These are phyloP conservation scores for Lepidium campestre DNA, from an alignment of 441 rosid genomes.

Conservation along the genomic window DNA sequence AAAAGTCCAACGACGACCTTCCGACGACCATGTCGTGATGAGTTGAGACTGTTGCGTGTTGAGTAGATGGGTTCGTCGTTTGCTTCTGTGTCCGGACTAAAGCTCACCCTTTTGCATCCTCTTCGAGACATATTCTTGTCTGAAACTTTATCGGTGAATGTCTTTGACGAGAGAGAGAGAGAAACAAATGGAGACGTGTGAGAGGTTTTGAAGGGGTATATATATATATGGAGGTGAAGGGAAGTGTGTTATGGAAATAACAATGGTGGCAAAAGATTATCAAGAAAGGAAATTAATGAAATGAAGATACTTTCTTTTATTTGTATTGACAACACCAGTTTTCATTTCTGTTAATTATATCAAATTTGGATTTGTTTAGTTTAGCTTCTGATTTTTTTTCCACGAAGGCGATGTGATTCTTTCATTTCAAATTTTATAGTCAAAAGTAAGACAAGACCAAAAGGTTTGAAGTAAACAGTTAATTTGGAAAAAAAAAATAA, in stretches of 20 bases:
- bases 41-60: constrained; percentile 7
- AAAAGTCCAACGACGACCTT: constrained; percentile 34
- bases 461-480: neutral
- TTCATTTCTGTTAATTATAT: neutral
- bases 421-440: neutral
- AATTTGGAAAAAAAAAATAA: neutral
- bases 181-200: neutral
- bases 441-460: neutral
- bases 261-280: neutral
- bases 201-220: neutral
- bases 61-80: constrained; percentile 20
- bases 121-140: constrained; percentile 41
- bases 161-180: neutral
- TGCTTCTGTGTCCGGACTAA: constrained; percentile 46
- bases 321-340: neutral
- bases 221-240: constrained; percentile 37
- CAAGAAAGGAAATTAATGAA: neutral
- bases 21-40: constrained; percentile 22
- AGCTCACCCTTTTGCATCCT: constrained; percentile 48
- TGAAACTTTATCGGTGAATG: neutral
- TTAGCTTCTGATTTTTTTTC: neutral
- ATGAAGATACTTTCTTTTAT: neutral
- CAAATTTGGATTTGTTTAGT: neutral
- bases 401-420: neutral
- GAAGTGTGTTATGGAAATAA: neutral